A percentile compares a stretch with the other conserved stretches of the same genome.
phyloP scores from a whole-genome alignment of 164 flowering plant genomes.

The Dillenia turbinata region DNA sequence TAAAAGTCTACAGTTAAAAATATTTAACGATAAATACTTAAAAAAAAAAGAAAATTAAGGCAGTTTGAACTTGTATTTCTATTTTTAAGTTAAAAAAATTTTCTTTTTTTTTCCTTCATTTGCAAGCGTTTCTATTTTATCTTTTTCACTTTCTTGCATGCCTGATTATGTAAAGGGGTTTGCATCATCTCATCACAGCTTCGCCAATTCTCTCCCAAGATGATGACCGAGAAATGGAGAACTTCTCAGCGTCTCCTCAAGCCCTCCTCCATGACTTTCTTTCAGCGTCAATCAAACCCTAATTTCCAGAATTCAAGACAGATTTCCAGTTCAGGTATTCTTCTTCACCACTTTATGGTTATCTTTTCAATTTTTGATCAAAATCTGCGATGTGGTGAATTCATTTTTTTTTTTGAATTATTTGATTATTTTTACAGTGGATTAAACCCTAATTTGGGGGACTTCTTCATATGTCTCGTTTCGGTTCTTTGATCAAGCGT shows the following conservation, averaged over 20 bases:
- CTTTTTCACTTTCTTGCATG: no score
- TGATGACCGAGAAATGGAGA: slow-evolving; percentile 29
- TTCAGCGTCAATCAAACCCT: slow-evolving; percentile 10
- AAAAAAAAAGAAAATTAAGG: no score
- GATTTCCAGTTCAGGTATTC: slow-evolving; percentile 7
- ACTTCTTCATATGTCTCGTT: background rate
- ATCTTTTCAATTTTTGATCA: background rate
- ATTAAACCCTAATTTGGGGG: background rate
- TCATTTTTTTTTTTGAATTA: slow-evolving; percentile 1
- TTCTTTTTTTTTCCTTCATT: no score
- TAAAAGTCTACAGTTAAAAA: no score
- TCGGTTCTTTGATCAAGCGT: background rate
- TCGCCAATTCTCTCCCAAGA: no score
- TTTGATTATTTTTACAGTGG: background rate
- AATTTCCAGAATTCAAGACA: slow-evolving; percentile 6
- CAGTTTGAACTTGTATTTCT: no score
- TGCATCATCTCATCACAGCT: no score
- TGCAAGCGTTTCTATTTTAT: no score
- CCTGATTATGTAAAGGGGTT: no score
- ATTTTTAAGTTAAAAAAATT: no score
- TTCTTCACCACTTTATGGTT: background rate
- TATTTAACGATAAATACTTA: no score
- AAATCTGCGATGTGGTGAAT: background rate
- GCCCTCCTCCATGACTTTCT: slow-evolving; percentile 1
- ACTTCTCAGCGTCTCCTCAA: slow-evolving; percentile 19